Conservation (phyloP, 768 basidiomycete genomes). For the Amanita rimosa region DNA sequence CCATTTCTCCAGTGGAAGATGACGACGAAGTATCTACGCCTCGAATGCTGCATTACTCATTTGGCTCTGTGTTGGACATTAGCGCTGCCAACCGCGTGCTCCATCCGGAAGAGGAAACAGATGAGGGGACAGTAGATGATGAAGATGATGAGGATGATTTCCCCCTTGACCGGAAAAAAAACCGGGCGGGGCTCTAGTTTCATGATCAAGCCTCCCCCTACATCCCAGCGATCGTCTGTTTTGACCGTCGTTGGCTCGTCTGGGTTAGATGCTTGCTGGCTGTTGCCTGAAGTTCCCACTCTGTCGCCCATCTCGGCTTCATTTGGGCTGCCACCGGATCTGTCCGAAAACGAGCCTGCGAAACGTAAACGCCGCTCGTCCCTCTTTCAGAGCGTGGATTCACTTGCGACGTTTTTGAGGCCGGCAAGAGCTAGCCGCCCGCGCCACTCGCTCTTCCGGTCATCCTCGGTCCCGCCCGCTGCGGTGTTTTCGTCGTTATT, state of each 20-base stretch:
- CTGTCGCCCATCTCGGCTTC: neutral
- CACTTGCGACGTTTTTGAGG: neutral
- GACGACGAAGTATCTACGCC: neutral
- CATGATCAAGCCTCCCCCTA: neutral
- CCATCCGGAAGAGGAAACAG: neutral
- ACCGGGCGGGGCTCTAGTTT: neutral
- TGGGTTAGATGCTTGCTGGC: neutral
- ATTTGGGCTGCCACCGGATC: neutral
- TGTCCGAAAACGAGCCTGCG: neutral
- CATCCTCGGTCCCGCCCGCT: neutral
- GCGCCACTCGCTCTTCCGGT: neutral
- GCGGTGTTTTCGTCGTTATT: neutral
- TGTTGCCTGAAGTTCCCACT: neutral
- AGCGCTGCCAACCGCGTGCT: neutral
- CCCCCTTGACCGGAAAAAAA: neutral
- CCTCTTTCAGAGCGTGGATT: neutral
- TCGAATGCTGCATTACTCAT: neutral
- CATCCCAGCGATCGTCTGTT: neutral
- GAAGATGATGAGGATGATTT: no score
- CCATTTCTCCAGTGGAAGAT: neutral
- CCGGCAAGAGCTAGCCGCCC: neutral
- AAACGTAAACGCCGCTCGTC: neutral
- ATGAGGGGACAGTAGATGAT: neutral
- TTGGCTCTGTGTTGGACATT: slow-evolving; percentile 1
- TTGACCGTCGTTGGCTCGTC: neutral